Percentiles rank a stretch among this genome's conserved stretches.
phyloP scores from a whole-genome alignment of 768 basidiomycete species.

The Pisolithus albus region DNA sequence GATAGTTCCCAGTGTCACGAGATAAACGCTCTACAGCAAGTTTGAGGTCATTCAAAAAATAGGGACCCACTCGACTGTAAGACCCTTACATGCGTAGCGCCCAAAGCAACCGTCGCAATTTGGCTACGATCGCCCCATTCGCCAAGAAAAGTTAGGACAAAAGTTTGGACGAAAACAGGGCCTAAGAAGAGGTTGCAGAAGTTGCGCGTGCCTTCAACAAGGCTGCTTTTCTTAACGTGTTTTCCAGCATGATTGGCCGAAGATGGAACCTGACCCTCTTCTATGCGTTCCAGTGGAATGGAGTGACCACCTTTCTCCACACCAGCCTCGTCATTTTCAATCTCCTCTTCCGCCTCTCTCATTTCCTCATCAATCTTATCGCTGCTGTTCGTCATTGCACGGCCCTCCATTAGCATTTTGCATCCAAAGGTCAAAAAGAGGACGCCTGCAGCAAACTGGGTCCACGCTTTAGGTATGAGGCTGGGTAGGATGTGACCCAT shows the following conservation, averaged over 20 bases:
- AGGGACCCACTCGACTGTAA: not conserved
- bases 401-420: constrained; percentile 84
- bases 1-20: constrained; percentile 86
- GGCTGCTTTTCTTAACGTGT: constrained; percentile 13
- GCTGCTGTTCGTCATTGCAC: constrained; percentile 68
- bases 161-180: constrained; percentile 93
- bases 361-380: constrained; percentile 91
- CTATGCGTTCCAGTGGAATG: constrained; percentile 69
- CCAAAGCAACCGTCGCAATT: constrained; percentile 93
- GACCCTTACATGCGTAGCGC: constrained; percentile 80
- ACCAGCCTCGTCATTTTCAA: constrained; percentile 69
- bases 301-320: constrained; percentile 37
- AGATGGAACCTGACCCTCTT: constrained; percentile 49
- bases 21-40: constrained; percentile 70
- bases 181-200: constrained; percentile 78
- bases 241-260: constrained; percentile 11
- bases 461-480: constrained; percentile 65
- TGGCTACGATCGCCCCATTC: constrained; percentile 99
- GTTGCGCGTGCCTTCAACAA: constrained; percentile 68
- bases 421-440: constrained; percentile 88
- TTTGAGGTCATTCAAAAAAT: not conserved
- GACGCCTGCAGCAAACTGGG: constrained; percentile 64
- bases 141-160: constrained; percentile 93
- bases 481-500: constrained; percentile 86
- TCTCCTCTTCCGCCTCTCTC: constrained; percentile 93